Conservation (phyloP, 1,139 yeast species). For the Taphrina populina region DNA sequence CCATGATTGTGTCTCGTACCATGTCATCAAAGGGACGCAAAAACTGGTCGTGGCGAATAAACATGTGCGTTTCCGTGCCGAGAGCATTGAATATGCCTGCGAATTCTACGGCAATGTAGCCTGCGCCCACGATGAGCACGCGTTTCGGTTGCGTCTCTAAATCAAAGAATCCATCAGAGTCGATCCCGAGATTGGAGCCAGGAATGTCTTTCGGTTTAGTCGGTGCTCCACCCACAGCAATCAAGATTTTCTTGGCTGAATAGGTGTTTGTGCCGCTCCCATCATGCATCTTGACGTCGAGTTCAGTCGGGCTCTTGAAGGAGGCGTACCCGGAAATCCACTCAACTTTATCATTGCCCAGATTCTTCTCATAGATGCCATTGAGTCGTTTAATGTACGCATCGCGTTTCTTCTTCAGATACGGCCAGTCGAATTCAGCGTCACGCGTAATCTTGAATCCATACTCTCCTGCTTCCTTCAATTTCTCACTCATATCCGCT, state of each 20-base stretch:
- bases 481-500: slow-evolving; percentile 75
- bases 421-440: slow-evolving; percentile 72
- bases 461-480: slow-evolving; percentile 73
- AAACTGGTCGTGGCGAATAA: slow-evolving; percentile 87
- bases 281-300: slow-evolving; percentile 66
- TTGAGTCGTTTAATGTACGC: slow-evolving; percentile 83
- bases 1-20: slow-evolving; percentile 75
- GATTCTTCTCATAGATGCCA: slow-evolving; percentile 87
- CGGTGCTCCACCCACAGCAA: slow-evolving; percentile 94
- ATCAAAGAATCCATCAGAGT: slow-evolving; percentile 88
- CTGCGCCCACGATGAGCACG: slow-evolving; percentile 96
- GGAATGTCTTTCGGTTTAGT: slow-evolving; percentile 65
- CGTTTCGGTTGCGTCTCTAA: slow-evolving; percentile 78
- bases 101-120: slow-evolving; percentile 92
- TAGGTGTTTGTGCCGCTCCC: slow-evolving; percentile 55
- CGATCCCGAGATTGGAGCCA: slow-evolving; percentile 80
- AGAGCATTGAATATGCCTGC: slow-evolving; percentile 90
- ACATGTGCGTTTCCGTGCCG: slow-evolving; percentile 81
- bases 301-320: slow-evolving; percentile 57
- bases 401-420: slow-evolving; percentile 80
- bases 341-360: slow-evolving; percentile 85
- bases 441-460: slow-evolving; percentile 62
- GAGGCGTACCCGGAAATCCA: slow-evolving; percentile 83
- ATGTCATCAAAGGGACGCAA: slow-evolving; percentile 81
- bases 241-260: slow-evolving; percentile 76